Percentiles rank a stretch among this genome's conserved stretches.
Evolutionary conservation across 108 stramenopile species (phyloP).

Genomic region (Skeletonema grethae): DNA sequence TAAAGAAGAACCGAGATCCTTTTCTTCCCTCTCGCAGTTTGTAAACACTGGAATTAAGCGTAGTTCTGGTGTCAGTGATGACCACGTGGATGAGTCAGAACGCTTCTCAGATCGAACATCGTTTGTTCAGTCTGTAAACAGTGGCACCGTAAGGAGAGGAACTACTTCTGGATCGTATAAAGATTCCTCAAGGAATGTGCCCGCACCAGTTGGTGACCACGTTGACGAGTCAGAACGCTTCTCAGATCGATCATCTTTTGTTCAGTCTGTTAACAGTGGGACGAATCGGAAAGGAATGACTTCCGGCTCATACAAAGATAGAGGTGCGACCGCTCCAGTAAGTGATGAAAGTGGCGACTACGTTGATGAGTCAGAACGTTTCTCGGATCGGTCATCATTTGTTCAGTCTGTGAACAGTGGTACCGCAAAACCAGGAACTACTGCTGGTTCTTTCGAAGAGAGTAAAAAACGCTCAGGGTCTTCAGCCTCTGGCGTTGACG

Average conservation of each 20-base stretch:
- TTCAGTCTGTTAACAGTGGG: conserved; percentile 5
- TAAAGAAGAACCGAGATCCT: background rate
- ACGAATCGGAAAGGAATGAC: background rate
- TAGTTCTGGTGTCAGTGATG: background rate
- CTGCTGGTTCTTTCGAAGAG: background rate
- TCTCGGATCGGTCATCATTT: background rate
- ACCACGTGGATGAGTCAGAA: background rate
- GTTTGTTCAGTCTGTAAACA: background rate
- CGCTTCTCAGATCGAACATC: background rate
- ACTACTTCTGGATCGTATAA: conserved; percentile 1
- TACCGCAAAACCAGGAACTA: background rate
- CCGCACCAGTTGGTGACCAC: too few species aligned
- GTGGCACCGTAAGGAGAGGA: background rate
- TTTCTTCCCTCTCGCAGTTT: conserved; percentile 7
- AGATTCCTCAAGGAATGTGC: too few species aligned
- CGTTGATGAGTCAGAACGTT: background rate
- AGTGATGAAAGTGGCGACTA: background rate
- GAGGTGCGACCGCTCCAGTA: background rate
- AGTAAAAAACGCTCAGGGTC: background rate
- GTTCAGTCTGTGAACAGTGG: conserved; percentile 10
- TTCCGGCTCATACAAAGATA: background rate
- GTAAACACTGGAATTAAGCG: background rate
- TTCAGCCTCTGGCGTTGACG: background rate
- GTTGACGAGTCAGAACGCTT: background rate
- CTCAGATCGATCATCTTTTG: conserved; percentile 1